Evolutionary conservation across 2,329 filamentous ascomycete genomes (phyloP).

Genomic region (Exophiala mesophila): DNA sequence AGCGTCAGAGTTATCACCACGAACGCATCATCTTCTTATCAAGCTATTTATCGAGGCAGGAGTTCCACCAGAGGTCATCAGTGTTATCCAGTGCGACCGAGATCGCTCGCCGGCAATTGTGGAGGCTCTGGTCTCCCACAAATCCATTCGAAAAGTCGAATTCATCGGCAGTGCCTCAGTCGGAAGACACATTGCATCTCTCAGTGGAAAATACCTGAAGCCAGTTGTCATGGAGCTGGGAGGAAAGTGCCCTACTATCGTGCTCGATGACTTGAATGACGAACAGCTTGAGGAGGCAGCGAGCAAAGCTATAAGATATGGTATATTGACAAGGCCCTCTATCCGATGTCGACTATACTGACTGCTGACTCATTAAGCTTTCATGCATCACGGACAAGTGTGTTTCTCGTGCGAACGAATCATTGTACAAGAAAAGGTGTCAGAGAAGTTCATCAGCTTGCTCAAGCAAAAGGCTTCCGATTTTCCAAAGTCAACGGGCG

Average conservation of each 20-base stretch:
- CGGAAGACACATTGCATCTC: constrained; percentile 65
- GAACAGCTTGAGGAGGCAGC: constrained; percentile 48
- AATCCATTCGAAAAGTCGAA: constrained; percentile 65
- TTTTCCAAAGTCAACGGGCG: not conserved
- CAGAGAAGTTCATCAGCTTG: constrained; percentile 48
- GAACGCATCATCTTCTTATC: constrained; percentile 56
- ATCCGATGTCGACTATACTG: no score
- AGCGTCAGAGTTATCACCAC: constrained; percentile 62
- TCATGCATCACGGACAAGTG: constrained; percentile 60
- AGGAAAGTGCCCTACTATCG: constrained; percentile 74
- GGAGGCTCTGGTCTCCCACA: constrained; percentile 61
- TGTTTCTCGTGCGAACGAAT: constrained; percentile 83
- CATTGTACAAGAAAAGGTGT: constrained; percentile 53
- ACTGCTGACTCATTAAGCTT: constrained; percentile 5
- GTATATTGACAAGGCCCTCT: not conserved
- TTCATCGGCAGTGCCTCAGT: constrained; percentile 73
- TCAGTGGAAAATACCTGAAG: constrained; percentile 71
- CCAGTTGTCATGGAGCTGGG: constrained; percentile 89
- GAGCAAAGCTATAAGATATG: constrained; percentile 1
- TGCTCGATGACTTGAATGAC: constrained; percentile 69
- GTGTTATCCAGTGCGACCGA: constrained; percentile 59
- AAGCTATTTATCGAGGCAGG: constrained; percentile 67
- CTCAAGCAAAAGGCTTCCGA: constrained; percentile 33
- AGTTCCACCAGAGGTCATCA: constrained; percentile 67
- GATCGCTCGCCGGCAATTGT: constrained; percentile 63